Conservation (phyloP, 441 rosid species). For the Erysimum cheiri region DNA sequence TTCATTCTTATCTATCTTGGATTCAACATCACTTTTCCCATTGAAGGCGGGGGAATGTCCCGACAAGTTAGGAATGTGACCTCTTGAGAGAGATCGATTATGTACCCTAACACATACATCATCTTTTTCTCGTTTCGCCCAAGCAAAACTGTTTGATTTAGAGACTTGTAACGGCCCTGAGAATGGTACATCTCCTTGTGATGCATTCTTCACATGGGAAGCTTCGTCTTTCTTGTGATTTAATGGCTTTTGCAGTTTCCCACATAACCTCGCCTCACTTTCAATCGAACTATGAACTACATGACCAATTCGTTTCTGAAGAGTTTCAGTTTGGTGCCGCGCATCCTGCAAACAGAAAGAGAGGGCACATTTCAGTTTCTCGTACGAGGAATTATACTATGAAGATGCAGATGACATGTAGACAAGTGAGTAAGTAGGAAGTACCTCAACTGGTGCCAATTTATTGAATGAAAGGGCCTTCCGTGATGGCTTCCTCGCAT, state of each 20-base stretch:
- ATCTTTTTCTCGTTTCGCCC: slow-evolving; percentile 82
- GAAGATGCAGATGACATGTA: slow-evolving; percentile 17
- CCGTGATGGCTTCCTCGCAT: slow-evolving; percentile 68
- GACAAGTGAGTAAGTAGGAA: slow-evolving; percentile 25
- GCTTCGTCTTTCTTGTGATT: slow-evolving; percentile 59
- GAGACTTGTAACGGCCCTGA: slow-evolving; percentile 89
- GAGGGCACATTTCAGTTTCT: slow-evolving; percentile 15
- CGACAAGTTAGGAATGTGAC: slow-evolving; percentile 53
- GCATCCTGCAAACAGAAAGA: slow-evolving; percentile 48
- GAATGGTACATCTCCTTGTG: slow-evolving; percentile 84
- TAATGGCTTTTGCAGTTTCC: slow-evolving; percentile 54
- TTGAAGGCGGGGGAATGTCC: slow-evolving; percentile 53
- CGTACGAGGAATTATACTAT: slow-evolving; percentile 18
- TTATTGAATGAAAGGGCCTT: slow-evolving; percentile 60
- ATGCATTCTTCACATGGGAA: slow-evolving; percentile 76
- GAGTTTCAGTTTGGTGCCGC: slow-evolving; percentile 44
- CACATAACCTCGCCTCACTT: slow-evolving; percentile 47
- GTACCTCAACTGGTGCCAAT: slow-evolving; percentile 77
- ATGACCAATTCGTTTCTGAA: slow-evolving; percentile 49
- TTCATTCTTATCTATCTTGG: slow-evolving; percentile 51
- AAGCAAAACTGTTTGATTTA: slow-evolving; percentile 85
- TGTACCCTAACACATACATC: slow-evolving; percentile 59
- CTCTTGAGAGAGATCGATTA: slow-evolving; percentile 66
- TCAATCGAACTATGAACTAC: slow-evolving; percentile 50
- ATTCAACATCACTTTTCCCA: slow-evolving; percentile 50